Conservation (phyloP, 768 basidiomycete species). For the Clathrus columnatus region DNA sequence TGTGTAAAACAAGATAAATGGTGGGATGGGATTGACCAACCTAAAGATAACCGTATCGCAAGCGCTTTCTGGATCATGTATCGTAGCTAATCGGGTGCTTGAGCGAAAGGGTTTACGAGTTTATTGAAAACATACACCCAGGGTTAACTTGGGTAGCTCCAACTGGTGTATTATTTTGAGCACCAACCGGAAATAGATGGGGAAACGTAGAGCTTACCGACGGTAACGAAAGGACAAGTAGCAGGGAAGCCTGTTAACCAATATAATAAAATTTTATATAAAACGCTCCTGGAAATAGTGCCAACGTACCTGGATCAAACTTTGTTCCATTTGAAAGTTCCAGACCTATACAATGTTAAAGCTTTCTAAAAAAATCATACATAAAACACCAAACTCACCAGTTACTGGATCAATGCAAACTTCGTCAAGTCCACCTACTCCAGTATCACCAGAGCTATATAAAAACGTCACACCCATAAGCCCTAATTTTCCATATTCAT, state of each 20-base stretch:
- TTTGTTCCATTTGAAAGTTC: slow-evolving; percentile 18
- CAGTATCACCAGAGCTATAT: slow-evolving; percentile 33
- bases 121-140: background rate
- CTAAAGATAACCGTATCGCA: slow-evolving; percentile 25
- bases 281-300: background rate
- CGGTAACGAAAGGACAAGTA: slow-evolving; percentile 34
- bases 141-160: background rate
- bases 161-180: background rate
- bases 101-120: background rate
- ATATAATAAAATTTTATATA: background rate
- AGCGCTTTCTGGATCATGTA: slow-evolving; percentile 25
- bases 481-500: slow-evolving; percentile 8
- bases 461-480: slow-evolving; percentile 9
- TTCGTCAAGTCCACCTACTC: slow-evolving; percentile 28
- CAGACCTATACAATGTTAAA: slow-evolving; percentile 17
- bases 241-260: slow-evolving; percentile 26
- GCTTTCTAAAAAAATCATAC: background rate
- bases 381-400: background rate
- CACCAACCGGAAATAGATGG: slow-evolving; percentile 29
- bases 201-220: slow-evolving; percentile 21
- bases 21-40: slow-evolving; percentile 7
- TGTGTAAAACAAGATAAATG: slow-evolving; percentile 12
- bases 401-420: slow-evolving; percentile 30
- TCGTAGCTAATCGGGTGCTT: slow-evolving; percentile 15
- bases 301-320: slow-evolving; percentile 29